Base-by-base conservation (phyloP, 352 stramenopile species). In the Peronospora farinosa region DNA sequence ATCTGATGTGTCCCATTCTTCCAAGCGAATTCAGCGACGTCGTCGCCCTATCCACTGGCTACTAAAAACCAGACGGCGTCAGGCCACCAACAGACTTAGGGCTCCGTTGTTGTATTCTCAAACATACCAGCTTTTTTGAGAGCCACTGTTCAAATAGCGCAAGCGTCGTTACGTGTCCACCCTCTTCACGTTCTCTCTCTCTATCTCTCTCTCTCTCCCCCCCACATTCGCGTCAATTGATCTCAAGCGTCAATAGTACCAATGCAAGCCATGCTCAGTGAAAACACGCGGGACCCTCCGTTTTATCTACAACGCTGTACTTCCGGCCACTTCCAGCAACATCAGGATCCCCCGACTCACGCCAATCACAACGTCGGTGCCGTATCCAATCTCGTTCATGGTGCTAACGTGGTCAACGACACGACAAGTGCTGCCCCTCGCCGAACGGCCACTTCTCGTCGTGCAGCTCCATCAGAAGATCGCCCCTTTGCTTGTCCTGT, bases 191-290 rank as follows among this genome's bases (percentile, higher is more conserved):
- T 39, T 36, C n/a, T n/a, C n/a, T n/a, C n/a, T 30, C 30, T 31
- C 28, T 32, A 4, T 32, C 28, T 32, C 7, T 12, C 28, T 32
- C 5, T 2, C 30, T 23, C 49, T 37, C 39, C 25, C 40, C 39
- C 23, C 25, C n/a, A n/a, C n/a, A 30, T 32, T n/a, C 21, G 6
- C 21, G 37, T 27, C 28, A 21, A 42, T 13, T 38, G 27, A 25
- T 27, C 23, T 37, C 40, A 42, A 53, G 11, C 25, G 21, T 19
- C 39, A 53, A 53, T 47, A 52, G 49, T 16, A 32, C 49, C 49
- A 64, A 70, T 71, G 63, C 63, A 71, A 65, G 57, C 63, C 5
- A 71, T 71, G 63, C 52, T 71, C 2, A 65, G 52, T 36, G 57
- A 71, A 15, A 55, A 40, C 28, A 40, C 54, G 33, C 53, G 49